A percentile compares a stretch with the other conserved stretches of the same genome.
These are phyloP conservation scores for Aspergillus wentii DNA, from an alignment of 495 filamentous ascomycete genomes.

Conservation along the genomic window DNA sequence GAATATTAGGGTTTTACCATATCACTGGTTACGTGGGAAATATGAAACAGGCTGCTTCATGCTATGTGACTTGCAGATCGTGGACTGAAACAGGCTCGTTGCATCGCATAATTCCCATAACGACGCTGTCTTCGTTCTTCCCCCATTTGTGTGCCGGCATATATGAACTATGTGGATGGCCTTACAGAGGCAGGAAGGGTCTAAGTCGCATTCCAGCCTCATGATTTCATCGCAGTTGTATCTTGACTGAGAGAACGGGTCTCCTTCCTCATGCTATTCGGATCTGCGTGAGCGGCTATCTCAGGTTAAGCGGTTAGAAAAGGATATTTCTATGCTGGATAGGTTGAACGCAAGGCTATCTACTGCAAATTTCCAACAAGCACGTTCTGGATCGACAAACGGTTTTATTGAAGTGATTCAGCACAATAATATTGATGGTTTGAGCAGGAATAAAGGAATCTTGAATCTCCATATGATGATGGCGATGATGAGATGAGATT, in stretches of 20 bases:
- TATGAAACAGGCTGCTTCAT: slow-evolving; percentile 76
- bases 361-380: slow-evolving; percentile 78
- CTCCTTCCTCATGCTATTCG: slow-evolving; percentile 77
- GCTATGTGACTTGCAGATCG: slow-evolving; percentile 76
- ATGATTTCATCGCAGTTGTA: slow-evolving; percentile 64
- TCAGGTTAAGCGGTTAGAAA: slow-evolving; percentile 40
- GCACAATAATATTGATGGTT: slow-evolving; percentile 75
- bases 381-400: slow-evolving; percentile 80
- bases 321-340: slow-evolving; percentile 64
- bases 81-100: slow-evolving; percentile 74
- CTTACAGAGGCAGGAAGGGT: slow-evolving; percentile 32
- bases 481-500: slow-evolving; percentile 17
- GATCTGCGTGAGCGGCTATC: slow-evolving; percentile 57
- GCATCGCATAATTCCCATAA: slow-evolving; percentile 64
- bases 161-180: slow-evolving; percentile 16
- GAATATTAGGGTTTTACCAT: slow-evolving; percentile 72
- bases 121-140: slow-evolving; percentile 69
- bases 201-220: slow-evolving; percentile 69
- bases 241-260: slow-evolving; percentile 59
- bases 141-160: slow-evolving; percentile 51
- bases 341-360: slow-evolving; percentile 61
- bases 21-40: slow-evolving; percentile 84
- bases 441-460: slow-evolving; percentile 77
- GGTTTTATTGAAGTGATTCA: slow-evolving; percentile 87
- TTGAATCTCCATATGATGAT: too few species aligned